Evolutionary conservation across 75 land plant species (phyloP), one percentile per base, ranked within the genome.

Genomic region (Pinus taeda): DNA sequence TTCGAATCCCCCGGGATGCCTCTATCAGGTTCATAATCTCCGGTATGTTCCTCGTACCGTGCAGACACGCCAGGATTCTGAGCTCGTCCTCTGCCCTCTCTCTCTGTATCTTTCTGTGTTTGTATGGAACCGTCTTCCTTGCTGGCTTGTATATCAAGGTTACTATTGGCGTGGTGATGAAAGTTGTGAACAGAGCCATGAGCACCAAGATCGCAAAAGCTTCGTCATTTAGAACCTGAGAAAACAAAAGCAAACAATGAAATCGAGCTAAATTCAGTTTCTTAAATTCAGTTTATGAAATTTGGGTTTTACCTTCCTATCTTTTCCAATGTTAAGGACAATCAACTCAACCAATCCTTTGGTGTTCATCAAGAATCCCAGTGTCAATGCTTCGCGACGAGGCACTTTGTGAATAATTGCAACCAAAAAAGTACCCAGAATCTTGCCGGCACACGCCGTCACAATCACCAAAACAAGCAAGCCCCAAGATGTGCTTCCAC

Each of bases 171-270:
- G 98, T 95, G 12, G 98, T 92, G 56, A 95, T 87, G 85, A 92
- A 95, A 5, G 98, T 95, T 14, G 98, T 95, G 81, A 95, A 88
- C 26, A 95, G 80, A 36, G 98, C 98, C 98, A 95, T 92, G 33
- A 95, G 76, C 60, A 95, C 90, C 86, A 95, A 71, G 37, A 95
- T 93, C 0, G 98, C 95, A 83, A 95, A 95, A 14, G 83, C 77
- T 71, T 92, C 89, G 33, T 95, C 95, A 76, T 95, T 89, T 74
- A 93, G 65, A 24, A 93, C 98, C 96, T 93, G 80, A 33, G 11
- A 59, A n/a, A 59, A 59, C 18, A 59, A 59, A 18, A 59, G 11
- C 3, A 59, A 59, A n/a, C 11, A 18, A 4, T 18, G n/a, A 18
- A n/a, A 4, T 42, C 45, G 11, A 59, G 11, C 6, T 15, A 59